phyloP scores from a whole-genome alignment of 208 protist species.

The Novymonas esmeraldas region DNA sequence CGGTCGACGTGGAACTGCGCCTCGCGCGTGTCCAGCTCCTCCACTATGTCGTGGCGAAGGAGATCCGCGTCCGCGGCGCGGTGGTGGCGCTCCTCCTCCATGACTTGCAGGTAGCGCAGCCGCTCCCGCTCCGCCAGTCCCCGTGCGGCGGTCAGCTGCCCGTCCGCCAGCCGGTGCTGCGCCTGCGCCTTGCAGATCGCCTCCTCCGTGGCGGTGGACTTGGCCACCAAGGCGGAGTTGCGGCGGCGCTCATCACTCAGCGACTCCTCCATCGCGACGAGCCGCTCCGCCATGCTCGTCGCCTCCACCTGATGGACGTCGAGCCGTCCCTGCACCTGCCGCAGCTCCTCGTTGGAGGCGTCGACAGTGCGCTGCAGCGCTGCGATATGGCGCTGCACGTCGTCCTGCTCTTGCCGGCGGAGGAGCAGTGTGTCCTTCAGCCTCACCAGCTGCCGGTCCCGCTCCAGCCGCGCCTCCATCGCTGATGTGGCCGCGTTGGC shows the following conservation, averaged over 20 bases:
- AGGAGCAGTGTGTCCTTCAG: constrained; percentile 59
- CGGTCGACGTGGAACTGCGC: constrained; percentile 51
- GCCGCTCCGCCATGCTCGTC: constrained; percentile 32
- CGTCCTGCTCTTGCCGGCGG: constrained; percentile 72
- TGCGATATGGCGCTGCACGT: constrained; percentile 69
- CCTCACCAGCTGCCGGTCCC: constrained; percentile 36
- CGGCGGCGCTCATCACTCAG: constrained; percentile 55
- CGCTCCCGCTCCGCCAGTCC: constrained; percentile 60
- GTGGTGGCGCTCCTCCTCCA: constrained; percentile 74
- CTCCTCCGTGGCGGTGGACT: constrained; percentile 39
- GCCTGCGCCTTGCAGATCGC: constrained; percentile 38
- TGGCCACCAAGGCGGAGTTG: constrained; percentile 42
- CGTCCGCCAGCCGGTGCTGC: constrained; percentile 36
- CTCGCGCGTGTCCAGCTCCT: constrained; percentile 63
- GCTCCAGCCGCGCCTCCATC: constrained; percentile 43
- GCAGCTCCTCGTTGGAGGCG: constrained; percentile 62
- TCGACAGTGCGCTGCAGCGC: constrained; percentile 65
- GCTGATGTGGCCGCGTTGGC: constrained; percentile 35
- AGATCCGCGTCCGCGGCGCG: constrained; percentile 54
- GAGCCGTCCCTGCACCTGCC: constrained; percentile 46
- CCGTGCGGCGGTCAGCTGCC: constrained; percentile 47
- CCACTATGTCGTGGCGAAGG: constrained; percentile 68
- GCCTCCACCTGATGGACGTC: constrained; percentile 58
- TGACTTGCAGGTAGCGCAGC: constrained; percentile 53
- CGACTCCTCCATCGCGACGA: constrained; percentile 40